Evolutionary conservation across 306 rosid genomes (phyloP).

Genomic region (Arachis hypogaea): DNA sequence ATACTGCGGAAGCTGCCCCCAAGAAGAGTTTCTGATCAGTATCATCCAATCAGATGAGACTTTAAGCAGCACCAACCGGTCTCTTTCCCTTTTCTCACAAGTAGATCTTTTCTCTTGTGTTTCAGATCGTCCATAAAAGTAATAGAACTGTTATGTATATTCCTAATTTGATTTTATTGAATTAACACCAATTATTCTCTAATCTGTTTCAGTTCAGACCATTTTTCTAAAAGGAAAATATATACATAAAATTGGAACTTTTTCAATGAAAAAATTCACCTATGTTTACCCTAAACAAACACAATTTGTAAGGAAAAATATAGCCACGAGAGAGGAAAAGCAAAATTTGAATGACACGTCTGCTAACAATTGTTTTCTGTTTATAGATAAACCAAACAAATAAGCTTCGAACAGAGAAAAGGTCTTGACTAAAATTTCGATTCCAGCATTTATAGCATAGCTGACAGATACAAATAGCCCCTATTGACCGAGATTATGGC

Average conservation of each 20-base stretch:
- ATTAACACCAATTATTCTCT: slow-evolving; percentile 13
- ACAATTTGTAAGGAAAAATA: neutral
- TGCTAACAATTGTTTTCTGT: neutral
- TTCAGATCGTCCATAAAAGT: slow-evolving; percentile 33
- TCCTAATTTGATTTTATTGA: slow-evolving; percentile 35
- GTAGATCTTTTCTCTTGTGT: slow-evolving; percentile 26
- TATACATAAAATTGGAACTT: too few species aligned
- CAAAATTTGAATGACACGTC: neutral
- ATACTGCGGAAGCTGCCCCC: slow-evolving; percentile 78
- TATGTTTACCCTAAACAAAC: too few species aligned
- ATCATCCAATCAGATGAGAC: slow-evolving; percentile 68
- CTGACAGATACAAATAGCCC: too few species aligned
- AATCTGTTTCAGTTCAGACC: too few species aligned
- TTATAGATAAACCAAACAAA: neutral
- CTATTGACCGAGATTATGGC: too few species aligned
- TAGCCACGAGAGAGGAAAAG: neutral
- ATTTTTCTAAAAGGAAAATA: too few species aligned
- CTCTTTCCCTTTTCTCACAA: neutral
- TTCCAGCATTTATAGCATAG: too few species aligned
- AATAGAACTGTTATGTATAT: slow-evolving; percentile 38
- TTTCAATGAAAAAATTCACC: too few species aligned
- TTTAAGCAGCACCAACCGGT: slow-evolving; percentile 5
- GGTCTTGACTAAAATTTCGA: too few species aligned
- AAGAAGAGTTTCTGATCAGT: slow-evolving; percentile 68
- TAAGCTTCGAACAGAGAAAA: neutral